Conservation (phyloP, 306 rosid species). For the Quercus suber region DNA sequence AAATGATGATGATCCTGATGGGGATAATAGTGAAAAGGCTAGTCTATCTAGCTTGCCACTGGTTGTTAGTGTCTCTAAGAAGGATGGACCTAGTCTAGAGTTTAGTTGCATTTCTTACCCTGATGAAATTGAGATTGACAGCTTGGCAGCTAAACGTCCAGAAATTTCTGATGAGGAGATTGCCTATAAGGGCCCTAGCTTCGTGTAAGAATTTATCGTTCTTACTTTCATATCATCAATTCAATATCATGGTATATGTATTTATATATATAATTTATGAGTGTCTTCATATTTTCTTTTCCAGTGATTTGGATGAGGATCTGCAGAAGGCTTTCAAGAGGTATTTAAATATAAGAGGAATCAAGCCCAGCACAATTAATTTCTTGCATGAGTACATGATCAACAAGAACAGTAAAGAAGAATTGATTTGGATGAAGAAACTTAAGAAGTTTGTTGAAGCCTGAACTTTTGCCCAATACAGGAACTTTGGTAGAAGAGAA, state of each 20-base stretch:
- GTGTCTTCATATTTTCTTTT: background rate
- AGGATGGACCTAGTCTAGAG: conserved; percentile 60
- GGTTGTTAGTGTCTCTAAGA: conserved; percentile 65
- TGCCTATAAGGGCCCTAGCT: conserved; percentile 88
- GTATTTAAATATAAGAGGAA: conserved; percentile 88
- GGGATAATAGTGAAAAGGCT: conserved; percentile 33
- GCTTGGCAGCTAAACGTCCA: conserved; percentile 66
- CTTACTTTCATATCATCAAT: background rate
- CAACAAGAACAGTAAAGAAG: conserved; percentile 86
- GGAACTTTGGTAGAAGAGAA: conserved; percentile 11
- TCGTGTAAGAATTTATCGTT: conserved; percentile 47
- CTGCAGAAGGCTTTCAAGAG: conserved; percentile 79
- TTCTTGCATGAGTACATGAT: conserved; percentile 98
- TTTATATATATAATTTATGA: background rate
- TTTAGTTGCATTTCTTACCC: conserved; percentile 71
- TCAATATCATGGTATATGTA: background rate
- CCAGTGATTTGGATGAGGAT: conserved; percentile 81
- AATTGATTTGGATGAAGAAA: conserved; percentile 73
- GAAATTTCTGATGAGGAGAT: conserved; percentile 63
- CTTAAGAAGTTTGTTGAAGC: conserved; percentile 65
- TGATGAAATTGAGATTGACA: conserved; percentile 70
- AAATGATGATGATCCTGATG: conserved; percentile 22
- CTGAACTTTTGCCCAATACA: conserved; percentile 12
- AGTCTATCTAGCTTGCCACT: conserved; percentile 71
- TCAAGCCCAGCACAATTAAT: conserved; percentile 77